Conservation (phyloP, 2,329 filamentous ascomycete genomes). For the Ceratocystiopsis brevicomis region DNA sequence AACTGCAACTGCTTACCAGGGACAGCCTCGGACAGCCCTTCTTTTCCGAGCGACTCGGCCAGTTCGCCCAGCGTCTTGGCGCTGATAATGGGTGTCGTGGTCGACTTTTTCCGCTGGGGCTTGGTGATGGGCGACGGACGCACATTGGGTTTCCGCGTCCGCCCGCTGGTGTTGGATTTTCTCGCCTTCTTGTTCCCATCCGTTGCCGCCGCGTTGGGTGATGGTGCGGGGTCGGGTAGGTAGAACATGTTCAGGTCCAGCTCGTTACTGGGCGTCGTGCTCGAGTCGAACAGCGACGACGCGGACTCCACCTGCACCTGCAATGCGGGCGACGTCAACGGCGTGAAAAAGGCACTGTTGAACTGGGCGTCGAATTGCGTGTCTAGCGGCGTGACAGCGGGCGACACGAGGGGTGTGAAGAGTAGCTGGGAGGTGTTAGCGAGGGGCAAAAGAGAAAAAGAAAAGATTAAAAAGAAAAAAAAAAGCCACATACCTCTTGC, state of each 20-base stretch:
- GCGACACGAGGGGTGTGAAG: slow-evolving; percentile 66
- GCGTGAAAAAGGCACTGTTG: slow-evolving; percentile 59
- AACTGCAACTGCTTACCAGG: slow-evolving; percentile 19
- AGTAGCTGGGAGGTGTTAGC: slow-evolving; percentile 34
- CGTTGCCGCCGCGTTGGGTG: slow-evolving; percentile 2
- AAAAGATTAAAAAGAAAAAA: not conserved
- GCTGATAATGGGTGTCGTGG: slow-evolving; percentile 34
- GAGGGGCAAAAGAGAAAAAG: not conserved
- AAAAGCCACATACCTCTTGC: slow-evolving; percentile 33
- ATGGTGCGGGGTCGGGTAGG: slow-evolving; percentile 10
- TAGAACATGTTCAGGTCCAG: slow-evolving; percentile 29
- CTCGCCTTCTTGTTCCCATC: slow-evolving; percentile 30
- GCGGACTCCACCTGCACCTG: slow-evolving; percentile 46
- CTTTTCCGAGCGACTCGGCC: slow-evolving; percentile 22
- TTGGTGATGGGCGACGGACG: slow-evolving; percentile 59
- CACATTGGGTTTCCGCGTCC: slow-evolving; percentile 32
- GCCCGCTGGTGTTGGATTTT: slow-evolving; percentile 31
- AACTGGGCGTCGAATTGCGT: slow-evolving; percentile 45
- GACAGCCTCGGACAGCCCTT: slow-evolving; percentile 7
- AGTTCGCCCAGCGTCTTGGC: slow-evolving; percentile 36
- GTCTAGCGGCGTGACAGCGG: slow-evolving; percentile 67
- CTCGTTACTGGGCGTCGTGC: slow-evolving; percentile 30
- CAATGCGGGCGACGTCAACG: slow-evolving; percentile 61
- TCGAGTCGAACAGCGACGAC: slow-evolving; percentile 21
- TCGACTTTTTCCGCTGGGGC: slow-evolving; percentile 36